A percentile compares a stretch with the other conserved stretches of the same genome.
These are phyloP conservation scores for Termitomyces sp. DNA, from an alignment of 768 basidiomycete genomes.

Conservation along the genomic window DNA sequence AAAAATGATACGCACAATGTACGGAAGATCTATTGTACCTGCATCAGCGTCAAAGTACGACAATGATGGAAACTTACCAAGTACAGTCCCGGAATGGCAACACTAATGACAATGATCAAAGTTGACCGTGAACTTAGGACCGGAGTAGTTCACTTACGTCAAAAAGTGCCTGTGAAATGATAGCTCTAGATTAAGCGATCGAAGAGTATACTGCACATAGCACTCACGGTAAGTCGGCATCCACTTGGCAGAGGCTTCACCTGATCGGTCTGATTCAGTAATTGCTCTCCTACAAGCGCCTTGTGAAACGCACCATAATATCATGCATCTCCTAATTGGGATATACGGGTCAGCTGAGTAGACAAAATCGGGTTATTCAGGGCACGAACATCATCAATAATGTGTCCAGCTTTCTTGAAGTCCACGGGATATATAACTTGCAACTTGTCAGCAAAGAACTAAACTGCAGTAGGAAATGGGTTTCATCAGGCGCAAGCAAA, in stretches of 20 bases:
- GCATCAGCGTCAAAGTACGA: background rate
- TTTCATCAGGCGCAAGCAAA: background rate
- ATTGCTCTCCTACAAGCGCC: background rate
- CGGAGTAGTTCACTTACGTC: conserved; percentile 31
- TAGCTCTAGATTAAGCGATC: background rate
- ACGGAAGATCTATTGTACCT: conserved; percentile 35
- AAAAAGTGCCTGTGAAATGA: conserved; percentile 38
- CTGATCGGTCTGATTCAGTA: conserved; percentile 13
- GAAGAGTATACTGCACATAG: background rate
- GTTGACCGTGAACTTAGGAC: background rate
- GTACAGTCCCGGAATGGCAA: conserved; percentile 49
- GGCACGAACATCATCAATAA: conserved; percentile 59
- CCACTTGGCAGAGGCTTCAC: conserved; percentile 39
- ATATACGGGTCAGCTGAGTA: background rate
- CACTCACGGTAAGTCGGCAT: conserved; percentile 46
- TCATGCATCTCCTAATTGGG: conserved; percentile 38
- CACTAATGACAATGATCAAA: conserved; percentile 22
- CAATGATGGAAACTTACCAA: conserved; percentile 27
- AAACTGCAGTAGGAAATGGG: background rate
- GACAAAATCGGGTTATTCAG: background rate
- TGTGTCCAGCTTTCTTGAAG: conserved; percentile 67
- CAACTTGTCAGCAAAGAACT: background rate
- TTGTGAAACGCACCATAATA: conserved; percentile 32
- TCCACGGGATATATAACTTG: conserved; percentile 87
- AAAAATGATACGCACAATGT: conserved; percentile 29